Base-by-base conservation (phyloP, 345 rosid genomes). In the Sapria himalayana region DNA sequence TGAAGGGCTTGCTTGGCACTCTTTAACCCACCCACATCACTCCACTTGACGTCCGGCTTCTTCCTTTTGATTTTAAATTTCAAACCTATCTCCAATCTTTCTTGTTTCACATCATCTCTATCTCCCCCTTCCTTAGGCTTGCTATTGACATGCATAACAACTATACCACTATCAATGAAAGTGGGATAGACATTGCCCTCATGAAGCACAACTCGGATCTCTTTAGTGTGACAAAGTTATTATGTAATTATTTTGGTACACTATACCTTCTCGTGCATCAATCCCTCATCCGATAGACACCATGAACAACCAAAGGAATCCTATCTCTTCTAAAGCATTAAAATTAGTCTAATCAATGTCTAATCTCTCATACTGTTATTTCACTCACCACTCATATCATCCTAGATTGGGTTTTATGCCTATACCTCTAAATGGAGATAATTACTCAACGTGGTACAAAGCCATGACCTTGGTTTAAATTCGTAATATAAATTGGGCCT, bases 221-320 rank as follows among this genome's bases (percentile, higher is more conserved):
- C 96, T 71, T 85, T 93, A 0, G 96, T 91, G 4, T 93, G 78
- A 11, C 82, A 79, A 18, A 85, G 77, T 60, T 85, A 85, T 60
- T 80, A 85, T 25, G 79, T 76, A 62, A 77, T 74, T 59, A 74
- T 85, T 55, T 60, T 66, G 33, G 85, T 80, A 15, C n/a, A n/a
- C n/a, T n/a, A n/a, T n/a, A n/a, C n/a, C n/a, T n/a, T n/a, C n/a
- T n/a, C n/a, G n/a, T n/a, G n/a, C n/a, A n/a, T n/a, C n/a, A n/a
- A n/a, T n/a, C n/a, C n/a, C n/a, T n/a, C n/a, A n/a, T n/a, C n/a
- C n/a, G n/a, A n/a, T n/a, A n/a, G n/a, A n/a, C n/a, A n/a, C n/a
- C n/a, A n/a, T n/a, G n/a, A n/a, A n/a, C n/a, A n/a, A n/a, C n/a
- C n/a, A n/a, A n/a, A n/a, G n/a, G n/a, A n/a, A n/a, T n/a, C n/a